phyloP scores from a whole-genome alignment of 257 asterid genomes.

The Rhazya stricta region DNA sequence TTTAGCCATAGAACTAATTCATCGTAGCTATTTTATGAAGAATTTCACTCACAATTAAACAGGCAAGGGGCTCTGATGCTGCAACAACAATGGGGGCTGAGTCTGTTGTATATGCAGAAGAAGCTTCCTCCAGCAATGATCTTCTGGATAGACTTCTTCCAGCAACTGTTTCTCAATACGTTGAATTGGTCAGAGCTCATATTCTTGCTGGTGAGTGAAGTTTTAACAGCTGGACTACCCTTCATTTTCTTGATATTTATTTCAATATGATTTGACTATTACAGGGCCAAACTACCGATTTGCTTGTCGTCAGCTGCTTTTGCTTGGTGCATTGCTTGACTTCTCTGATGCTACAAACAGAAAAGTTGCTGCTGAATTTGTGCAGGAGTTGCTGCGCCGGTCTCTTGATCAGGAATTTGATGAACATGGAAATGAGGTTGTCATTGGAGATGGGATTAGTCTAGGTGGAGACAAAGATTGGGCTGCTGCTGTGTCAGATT shows the following conservation, averaged over 20 bases:
- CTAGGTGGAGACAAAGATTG: conserved; percentile 95
- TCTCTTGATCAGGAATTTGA: conserved; percentile 73
- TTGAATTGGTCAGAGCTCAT: conserved; percentile 74
- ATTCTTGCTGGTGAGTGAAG: conserved; percentile 71
- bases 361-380: conserved; percentile 74
- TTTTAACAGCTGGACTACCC: conserved; percentile 1
- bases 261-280: conserved; percentile 24
- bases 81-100: conserved; percentile 84
- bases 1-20: neutral
- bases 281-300: conserved; percentile 79
- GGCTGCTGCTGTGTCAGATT: conserved; percentile 82
- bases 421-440: conserved; percentile 61
- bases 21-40: conserved; percentile 9
- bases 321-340: conserved; percentile 82
- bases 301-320: conserved; percentile 80
- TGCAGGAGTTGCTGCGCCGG: conserved; percentile 65
- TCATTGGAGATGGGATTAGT: conserved; percentile 85
- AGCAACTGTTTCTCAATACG: conserved; percentile 65
- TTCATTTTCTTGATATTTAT: conserved; percentile 7
- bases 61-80: conserved; percentile 95
- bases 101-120: conserved; percentile 86
- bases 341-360: conserved; percentile 85
- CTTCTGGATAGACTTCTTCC: conserved; percentile 85
- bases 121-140: conserved; percentile 86
- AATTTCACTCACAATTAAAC: conserved; percentile 24